Conservation (phyloP, 306 rosid genomes). For the Comarum palustre region DNA sequence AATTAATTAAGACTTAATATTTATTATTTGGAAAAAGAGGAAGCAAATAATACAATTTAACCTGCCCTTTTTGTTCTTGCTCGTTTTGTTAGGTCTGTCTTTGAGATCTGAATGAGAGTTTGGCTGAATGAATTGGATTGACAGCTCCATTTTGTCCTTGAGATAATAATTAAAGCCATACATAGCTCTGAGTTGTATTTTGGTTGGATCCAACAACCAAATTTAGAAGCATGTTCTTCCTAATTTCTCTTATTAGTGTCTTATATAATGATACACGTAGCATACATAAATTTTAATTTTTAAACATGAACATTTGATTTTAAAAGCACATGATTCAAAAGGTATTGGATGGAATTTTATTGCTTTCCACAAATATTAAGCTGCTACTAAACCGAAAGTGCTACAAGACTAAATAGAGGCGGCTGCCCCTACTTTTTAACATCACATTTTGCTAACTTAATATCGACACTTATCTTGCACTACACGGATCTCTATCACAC, state of each 20-base stretch:
- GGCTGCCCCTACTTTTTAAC: conserved; percentile 17
- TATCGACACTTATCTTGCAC: neutral
- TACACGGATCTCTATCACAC: neutral
- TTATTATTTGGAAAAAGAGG: too few species aligned
- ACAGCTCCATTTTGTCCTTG: neutral
- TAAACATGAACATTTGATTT: too few species aligned
- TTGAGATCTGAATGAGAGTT: neutral
- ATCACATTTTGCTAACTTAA: neutral
- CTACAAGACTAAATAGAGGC: conserved; percentile 37
- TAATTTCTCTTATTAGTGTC: neutral
- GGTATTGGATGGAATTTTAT: neutral
- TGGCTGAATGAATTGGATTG: neutral
- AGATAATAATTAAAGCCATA: conserved; percentile 7
- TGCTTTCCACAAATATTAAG: conserved; percentile 6
- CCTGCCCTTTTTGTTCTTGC: conserved; percentile 1
- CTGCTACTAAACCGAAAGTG: conserved; percentile 25
- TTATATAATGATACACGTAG: neutral
- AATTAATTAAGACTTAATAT: too few species aligned
- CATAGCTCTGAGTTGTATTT: conserved; percentile 21
- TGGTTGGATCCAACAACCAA: conserved; percentile 19
- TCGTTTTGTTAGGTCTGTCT: neutral
- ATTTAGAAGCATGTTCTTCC: conserved; percentile 9
- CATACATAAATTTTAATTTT: too few species aligned
- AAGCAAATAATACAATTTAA: too few species aligned
- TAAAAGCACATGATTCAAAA: conserved; percentile 26